Conservation (phyloP, 163 green algal species). For the Scenedesmus sp. region DNA sequence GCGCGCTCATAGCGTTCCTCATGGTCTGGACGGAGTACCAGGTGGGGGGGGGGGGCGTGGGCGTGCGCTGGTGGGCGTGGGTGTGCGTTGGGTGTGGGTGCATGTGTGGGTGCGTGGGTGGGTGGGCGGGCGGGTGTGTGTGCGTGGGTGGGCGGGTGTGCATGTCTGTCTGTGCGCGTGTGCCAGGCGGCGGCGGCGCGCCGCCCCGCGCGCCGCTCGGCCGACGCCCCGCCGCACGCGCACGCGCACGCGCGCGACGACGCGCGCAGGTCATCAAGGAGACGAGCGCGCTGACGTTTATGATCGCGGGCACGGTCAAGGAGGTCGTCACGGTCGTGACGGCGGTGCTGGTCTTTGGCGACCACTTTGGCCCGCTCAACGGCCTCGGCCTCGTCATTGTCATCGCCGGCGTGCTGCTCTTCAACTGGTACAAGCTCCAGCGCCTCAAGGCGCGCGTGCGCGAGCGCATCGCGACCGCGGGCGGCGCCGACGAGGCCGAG, state of each 20-base stretch:
- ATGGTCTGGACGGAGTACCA: constrained; percentile 79
- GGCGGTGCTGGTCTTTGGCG: constrained; percentile 79
- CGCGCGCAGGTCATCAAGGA: constrained; percentile 74
- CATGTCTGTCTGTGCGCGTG: too few species aligned
- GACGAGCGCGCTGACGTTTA: constrained; percentile 92
- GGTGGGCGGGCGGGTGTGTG: too few species aligned
- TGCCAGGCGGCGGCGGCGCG: too few species aligned
- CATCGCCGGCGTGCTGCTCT: constrained; percentile 81
- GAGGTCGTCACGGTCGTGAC: constrained; percentile 87
- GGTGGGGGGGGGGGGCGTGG: constrained; percentile 13
- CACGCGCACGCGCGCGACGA: too few species aligned
- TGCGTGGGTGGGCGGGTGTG: too few species aligned
- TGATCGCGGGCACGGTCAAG: constrained; percentile 92
- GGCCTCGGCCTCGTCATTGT: constrained; percentile 79
- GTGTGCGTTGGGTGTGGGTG: too few species aligned
- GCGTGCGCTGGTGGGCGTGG: too few species aligned
- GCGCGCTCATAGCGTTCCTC: constrained; percentile 80
- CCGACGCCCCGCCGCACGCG: too few species aligned
- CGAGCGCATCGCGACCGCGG: not conserved
- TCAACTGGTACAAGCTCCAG: constrained; percentile 83
- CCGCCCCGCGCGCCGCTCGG: constrained; percentile 5
- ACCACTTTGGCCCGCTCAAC: constrained; percentile 79
- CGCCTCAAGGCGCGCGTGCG: constrained; percentile 41
- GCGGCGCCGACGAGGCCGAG: not conserved
- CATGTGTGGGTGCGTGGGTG: too few species aligned